Percentiles rank a stretch among this genome's conserved stretches.
Conservation (phyloP, 2,329 filamentous ascomycete species). For the Clarireedia paspali region DNA sequence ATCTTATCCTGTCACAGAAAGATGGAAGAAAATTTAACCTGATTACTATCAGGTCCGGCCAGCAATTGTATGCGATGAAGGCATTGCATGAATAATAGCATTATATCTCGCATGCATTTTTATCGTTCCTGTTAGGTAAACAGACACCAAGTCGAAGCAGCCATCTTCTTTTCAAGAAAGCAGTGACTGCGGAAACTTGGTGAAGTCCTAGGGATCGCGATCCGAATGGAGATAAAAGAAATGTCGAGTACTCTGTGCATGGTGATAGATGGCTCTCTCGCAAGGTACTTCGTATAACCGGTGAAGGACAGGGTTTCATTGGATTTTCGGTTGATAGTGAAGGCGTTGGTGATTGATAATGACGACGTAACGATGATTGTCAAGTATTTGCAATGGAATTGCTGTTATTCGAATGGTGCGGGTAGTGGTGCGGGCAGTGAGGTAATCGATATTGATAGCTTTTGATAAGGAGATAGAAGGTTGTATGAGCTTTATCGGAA, state of each 20-base stretch:
- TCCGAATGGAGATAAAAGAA: not conserved
- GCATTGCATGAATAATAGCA: conserved; percentile 1
- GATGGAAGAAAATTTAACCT: not conserved
- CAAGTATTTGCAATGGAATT: not conserved
- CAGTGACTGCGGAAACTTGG: too few species aligned
- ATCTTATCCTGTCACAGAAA: not conserved
- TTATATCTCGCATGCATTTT: not conserved
- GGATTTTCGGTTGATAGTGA: not conserved
- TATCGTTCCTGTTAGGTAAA: conserved; percentile 1
- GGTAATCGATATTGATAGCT: conserved; percentile 9
- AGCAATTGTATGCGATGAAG: not conserved
- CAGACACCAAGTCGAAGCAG: not conserved
- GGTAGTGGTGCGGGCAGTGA: not conserved
- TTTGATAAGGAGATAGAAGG: conserved; percentile 2
- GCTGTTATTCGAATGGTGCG: not conserved
- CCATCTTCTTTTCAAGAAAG: too few species aligned
- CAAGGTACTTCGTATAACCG: not conserved
- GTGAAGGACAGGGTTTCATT: not conserved
- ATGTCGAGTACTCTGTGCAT: not conserved
- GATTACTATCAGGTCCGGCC: conserved; percentile 1
- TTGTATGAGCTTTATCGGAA: conserved; percentile 4
- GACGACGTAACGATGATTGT: not conserved
- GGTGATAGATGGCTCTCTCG: too few species aligned
- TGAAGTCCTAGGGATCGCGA: not conserved
- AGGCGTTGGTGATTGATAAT: not conserved